phyloP scores from a whole-genome alignment of 2,329 filamentous ascomycete species.

The Cryphonectria japonica region DNA sequence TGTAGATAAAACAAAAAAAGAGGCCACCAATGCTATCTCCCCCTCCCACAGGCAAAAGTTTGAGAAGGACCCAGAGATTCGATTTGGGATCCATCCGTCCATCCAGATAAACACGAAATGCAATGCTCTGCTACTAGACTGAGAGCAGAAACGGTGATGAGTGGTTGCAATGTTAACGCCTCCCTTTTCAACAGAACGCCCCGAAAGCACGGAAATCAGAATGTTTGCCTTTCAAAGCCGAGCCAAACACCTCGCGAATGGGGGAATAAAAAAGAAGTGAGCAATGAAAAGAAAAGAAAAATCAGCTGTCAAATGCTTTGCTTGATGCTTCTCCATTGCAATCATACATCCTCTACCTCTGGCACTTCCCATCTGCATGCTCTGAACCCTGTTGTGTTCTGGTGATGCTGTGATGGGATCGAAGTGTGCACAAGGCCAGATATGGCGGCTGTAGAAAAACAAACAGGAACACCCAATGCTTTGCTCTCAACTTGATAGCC shows the following conservation, averaged over 20 bases:
- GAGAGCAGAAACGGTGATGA: background rate
- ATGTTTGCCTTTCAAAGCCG: slow-evolving; percentile 2
- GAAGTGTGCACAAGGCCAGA: background rate
- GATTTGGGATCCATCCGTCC: background rate
- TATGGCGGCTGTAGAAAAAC: background rate
- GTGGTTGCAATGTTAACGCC: background rate
- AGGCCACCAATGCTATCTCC: background rate
- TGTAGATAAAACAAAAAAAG: background rate
- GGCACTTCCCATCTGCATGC: background rate
- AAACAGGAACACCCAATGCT: background rate
- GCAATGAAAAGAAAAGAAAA: background rate
- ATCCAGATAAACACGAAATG: background rate
- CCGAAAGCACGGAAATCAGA: background rate
- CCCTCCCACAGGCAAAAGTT: background rate
- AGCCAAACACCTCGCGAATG: slow-evolving; percentile 4
- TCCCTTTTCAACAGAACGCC: background rate
- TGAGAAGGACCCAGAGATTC: background rate
- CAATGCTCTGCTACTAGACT: background rate
- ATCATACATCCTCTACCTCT: background rate
- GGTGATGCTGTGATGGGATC: background rate
- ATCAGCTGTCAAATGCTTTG: background rate
- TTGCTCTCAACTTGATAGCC: background rate
- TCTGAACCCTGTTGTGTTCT: background rate
- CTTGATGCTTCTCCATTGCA: background rate
- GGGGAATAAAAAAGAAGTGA: background rate